Percentiles rank a stretch among this genome's conserved stretches.
Conservation (phyloP, 108 stramenopile genomes). For the Cyclotella sp. region DNA sequence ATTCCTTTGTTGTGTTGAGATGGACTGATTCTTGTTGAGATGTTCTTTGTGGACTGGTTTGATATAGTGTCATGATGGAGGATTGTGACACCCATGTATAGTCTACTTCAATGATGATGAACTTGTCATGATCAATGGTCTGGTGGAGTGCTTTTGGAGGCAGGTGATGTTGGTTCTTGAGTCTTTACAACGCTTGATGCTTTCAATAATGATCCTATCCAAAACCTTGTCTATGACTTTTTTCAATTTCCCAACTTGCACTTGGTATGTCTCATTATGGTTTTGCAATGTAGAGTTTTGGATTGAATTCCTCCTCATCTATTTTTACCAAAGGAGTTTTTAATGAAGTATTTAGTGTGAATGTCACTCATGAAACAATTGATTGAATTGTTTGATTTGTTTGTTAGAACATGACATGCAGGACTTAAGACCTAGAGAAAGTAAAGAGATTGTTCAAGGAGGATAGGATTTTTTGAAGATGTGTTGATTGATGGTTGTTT, state of each 20-base stretch:
- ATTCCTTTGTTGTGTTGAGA: background rate
- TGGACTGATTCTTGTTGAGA: background rate
- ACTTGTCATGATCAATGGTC: background rate
- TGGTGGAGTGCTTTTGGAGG: background rate
- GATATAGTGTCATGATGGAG: background rate
- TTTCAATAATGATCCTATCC: background rate
- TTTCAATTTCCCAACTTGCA: background rate
- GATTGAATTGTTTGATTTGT: background rate
- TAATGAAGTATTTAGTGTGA: background rate
- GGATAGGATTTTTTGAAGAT: too few species aligned
- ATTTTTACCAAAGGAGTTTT: background rate
- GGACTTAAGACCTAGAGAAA: background rate
- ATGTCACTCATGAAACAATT: background rate
- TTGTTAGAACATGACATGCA: background rate
- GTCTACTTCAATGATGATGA: background rate
- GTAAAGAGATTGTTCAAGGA: background rate
- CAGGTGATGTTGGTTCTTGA: background rate
- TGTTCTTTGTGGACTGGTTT: background rate
- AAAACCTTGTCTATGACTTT: background rate
- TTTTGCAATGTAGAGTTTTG: background rate
- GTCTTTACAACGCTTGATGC: background rate
- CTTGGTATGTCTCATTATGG: background rate
- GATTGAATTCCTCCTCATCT: background rate
- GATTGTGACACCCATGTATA: constrained; percentile 4
- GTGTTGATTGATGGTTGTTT: background rate